phyloP scores from a whole-genome alignment of 805 yeast genomes.

The Komagataella mondaviorum region DNA sequence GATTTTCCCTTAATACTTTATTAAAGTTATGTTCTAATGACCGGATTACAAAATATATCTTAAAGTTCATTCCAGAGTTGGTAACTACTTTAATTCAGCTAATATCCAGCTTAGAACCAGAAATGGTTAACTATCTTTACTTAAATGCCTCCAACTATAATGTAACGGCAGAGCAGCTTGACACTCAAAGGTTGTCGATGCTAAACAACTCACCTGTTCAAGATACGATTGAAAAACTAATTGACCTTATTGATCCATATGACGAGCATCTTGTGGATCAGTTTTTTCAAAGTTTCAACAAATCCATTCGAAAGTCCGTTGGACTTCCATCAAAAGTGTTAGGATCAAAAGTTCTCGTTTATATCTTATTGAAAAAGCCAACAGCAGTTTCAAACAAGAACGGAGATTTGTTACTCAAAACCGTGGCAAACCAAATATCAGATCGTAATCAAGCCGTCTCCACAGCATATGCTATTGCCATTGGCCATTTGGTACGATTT shows the following conservation, averaged over 20 bases:
- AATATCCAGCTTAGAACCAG: slow-evolving; percentile 87
- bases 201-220: slow-evolving; percentile 78
- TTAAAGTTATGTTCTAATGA: slow-evolving; percentile 37
- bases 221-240: slow-evolving; percentile 66
- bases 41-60: slow-evolving; percentile 33
- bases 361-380: slow-evolving; percentile 27
- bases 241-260: slow-evolving; percentile 36
- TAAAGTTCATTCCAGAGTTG: slow-evolving; percentile 55
- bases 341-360: slow-evolving; percentile 62
- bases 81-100: slow-evolving; percentile 55
- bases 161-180: slow-evolving; percentile 55
- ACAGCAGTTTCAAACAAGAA: slow-evolving; percentile 10
- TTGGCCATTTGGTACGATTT: slow-evolving; percentile 65
- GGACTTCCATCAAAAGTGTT: slow-evolving; percentile 90
- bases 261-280: slow-evolving; percentile 29
- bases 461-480: slow-evolving; percentile 63
- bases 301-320: slow-evolving; percentile 53
- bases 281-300: slow-evolving; percentile 33
- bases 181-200: slow-evolving; percentile 59
- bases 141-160: slow-evolving; percentile 85
- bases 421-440: slow-evolving; percentile 42
- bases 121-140: slow-evolving; percentile 70
- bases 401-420: slow-evolving; percentile 49
- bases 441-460: slow-evolving; percentile 67
- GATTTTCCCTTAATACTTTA: slow-evolving; percentile 65